phyloP scores from a whole-genome alignment of 345 rosid species.

The Gossypium stocksii region DNA sequence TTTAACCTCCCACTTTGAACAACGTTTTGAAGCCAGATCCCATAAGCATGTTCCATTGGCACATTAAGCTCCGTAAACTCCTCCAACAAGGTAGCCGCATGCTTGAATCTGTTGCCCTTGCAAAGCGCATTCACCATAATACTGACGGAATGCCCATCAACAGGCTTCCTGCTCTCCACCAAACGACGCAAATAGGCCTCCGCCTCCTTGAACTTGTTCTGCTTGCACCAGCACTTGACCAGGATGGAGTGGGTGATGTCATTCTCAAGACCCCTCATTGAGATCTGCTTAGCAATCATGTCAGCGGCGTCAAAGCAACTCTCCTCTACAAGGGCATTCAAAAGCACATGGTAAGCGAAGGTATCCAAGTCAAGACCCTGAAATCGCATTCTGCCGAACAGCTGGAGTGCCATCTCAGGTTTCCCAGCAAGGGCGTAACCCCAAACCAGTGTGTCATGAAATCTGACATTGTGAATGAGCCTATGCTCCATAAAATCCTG shows the following conservation, averaged over 20 bases:
- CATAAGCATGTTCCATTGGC: conserved; percentile 49
- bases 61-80: conserved; percentile 40
- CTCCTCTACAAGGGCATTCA: conserved; percentile 73
- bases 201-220: conserved; percentile 52
- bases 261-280: conserved; percentile 38
- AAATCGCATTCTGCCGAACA: conserved; percentile 73
- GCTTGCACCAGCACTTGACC: conserved; percentile 62
- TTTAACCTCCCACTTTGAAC: conserved; percentile 41
- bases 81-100: conserved; percentile 53
- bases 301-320: conserved; percentile 45
- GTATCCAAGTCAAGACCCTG: conserved; percentile 68
- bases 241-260: conserved; percentile 45
- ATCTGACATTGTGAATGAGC: conserved; percentile 25
- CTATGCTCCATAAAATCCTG: conserved; percentile 21
- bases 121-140: conserved; percentile 54
- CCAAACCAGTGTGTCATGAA: conserved; percentile 53
- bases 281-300: conserved; percentile 51
- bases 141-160: conserved; percentile 32
- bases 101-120: conserved; percentile 31
- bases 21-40: conserved; percentile 53
- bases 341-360: conserved; percentile 54
- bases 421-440: conserved; percentile 80
- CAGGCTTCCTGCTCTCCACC: conserved; percentile 18
- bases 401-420: conserved; percentile 57
- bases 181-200: conserved; percentile 41